Base-by-base conservation (phyloP, 371 early-diverging fungal species). In the Phascolomyces articulosus region DNA sequence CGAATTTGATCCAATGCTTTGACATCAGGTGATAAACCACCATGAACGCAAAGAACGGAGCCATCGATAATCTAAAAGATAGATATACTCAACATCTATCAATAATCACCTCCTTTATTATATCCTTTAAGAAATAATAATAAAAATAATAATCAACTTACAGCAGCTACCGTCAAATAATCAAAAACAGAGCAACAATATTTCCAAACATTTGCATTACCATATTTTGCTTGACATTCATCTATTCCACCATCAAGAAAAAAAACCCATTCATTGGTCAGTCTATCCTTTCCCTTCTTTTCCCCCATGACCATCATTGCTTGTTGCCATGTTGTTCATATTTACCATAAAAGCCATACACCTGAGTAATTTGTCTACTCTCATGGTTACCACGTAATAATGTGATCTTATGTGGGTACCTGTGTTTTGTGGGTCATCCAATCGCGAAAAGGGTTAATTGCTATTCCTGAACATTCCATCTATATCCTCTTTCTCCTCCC, bases 321-420 rank as follows among this genome's bases (percentile, higher is more conserved):
- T 48, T 10, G 13, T 51, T 20, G 27, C 29, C 23, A n/a, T n/a
- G n/a, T n/a, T n/a, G n/a, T n/a, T n/a, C n/a, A n/a, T n/a, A n/a
- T n/a, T 61, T 77, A 80, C 80, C 82, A 83, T 98, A 99, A 77
- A 99, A 99, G 23, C 99, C 99, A 78, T 99, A 99, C 11, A 99
- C 99, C 83, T 99, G 97, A 4, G 99, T 99, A 69, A 99, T 99
- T 75, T 99, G 98, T 56, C 99, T 85, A 63, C 93, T 93, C 78
- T 99, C 99, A 82, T 99, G 99, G 84, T 99, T 99, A 57, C 99
- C 99, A 69, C 99, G 90, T 68, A 99, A 82, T 59, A 99, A 90
- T 28, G 97, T 98, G 64, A 99, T 94, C 56, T 98, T 91, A 70
- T 97, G 93, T 58, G 91, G 93, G 70, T 88, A 89, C 61, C 79